Percentiles rank a stretch among this genome's conserved stretches.
Conservation (phyloP, 2,329 filamentous ascomycete genomes). For the Colletotrichum tanaceti region DNA sequence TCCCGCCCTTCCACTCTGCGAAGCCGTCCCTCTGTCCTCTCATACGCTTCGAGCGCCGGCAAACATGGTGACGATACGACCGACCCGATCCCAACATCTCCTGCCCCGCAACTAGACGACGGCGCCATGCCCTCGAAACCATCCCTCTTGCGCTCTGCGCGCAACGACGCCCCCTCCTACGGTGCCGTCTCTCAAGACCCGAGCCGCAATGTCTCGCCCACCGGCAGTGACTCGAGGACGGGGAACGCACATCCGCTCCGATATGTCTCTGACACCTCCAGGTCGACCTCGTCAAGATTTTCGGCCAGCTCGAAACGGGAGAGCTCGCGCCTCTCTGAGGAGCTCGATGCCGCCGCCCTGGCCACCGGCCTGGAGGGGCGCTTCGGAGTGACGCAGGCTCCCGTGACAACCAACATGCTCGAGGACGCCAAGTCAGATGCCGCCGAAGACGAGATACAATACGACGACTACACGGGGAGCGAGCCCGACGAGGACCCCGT, state of each 20-base stretch:
- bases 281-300: slow-evolving; percentile 46
- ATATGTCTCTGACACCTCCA: slow-evolving; percentile 50
- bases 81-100: slow-evolving; percentile 17
- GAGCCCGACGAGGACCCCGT: slow-evolving; percentile 61
- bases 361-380: slow-evolving; percentile 65
- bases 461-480: slow-evolving; percentile 50
- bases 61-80: slow-evolving; percentile 41
- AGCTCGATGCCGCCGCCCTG: slow-evolving; percentile 63
- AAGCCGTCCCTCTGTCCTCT: slow-evolving; percentile 31
- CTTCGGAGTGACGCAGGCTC: slow-evolving; percentile 62
- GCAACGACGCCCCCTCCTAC: slow-evolving; percentile 50
- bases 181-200: slow-evolving; percentile 53
- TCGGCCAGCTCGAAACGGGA: slow-evolving; percentile 49
- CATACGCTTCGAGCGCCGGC: slow-evolving; percentile 20
- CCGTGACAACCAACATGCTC: slow-evolving; percentile 59
- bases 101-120: slow-evolving; percentile 35
- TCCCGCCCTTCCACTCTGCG: slow-evolving; percentile 27
- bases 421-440: slow-evolving; percentile 50
- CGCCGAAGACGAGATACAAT: slow-evolving; percentile 42
- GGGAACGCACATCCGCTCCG: slow-evolving; percentile 50
- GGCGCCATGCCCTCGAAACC: slow-evolving; percentile 44
- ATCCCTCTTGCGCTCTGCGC: slow-evolving; percentile 48
- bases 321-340: slow-evolving; percentile 57
- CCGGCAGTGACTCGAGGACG: slow-evolving; percentile 49
- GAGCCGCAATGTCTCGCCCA: slow-evolving; percentile 52